Evolutionary conservation across 257 asterid genomes (phyloP), one percentile per base, ranked within the genome.

Genomic region (Solanum bulbocastanum): DNA sequence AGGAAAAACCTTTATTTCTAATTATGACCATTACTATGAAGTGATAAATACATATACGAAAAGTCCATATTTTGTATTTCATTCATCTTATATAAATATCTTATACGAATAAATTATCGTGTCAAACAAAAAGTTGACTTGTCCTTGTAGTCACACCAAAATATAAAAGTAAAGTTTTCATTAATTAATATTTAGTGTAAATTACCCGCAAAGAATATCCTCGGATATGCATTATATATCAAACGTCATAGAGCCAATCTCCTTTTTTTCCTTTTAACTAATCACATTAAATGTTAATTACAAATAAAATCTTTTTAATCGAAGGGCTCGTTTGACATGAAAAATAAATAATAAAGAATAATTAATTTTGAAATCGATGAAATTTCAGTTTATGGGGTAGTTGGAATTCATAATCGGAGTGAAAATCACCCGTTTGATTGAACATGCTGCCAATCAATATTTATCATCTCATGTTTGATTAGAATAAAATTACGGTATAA

Each of bases 181-280:
- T 10, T 52, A 49, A 81, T 82, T 82, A 82, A 82, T 10, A 18
- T 46, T 60, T 12, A 44, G 46, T 79, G 27, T 39, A 33, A 36
- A n/a, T 65, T 11, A 37, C 32, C 65, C 23, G 7, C 49, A 87
- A 78, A 68, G 92, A n/a, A 90, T 88, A 90, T 88, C 25, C 89
- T 27, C 2, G 92, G 71, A 90, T 90, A 88, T 88, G 27, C 89
- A 68, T 74, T 22, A 0, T 56, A 6, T 16, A 44, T 49, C 79
- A 37, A 35, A 89, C 58, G 46, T 65, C 58, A 36, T 76, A 18
- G 22, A 16, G 15, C 37, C 56, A 62, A 71, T 23, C 33, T 6
- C 86, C 90, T 49, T 49, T 11, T 8, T 56, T 56, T 0, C n/a
- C 10, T 18, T 56, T 44, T 49, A 82, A 49, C 12, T 32, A 82